These are phyloP conservation scores for Voacanga thouarsii DNA, from an alignment of 257 asterid species.

Conservation along the genomic window DNA sequence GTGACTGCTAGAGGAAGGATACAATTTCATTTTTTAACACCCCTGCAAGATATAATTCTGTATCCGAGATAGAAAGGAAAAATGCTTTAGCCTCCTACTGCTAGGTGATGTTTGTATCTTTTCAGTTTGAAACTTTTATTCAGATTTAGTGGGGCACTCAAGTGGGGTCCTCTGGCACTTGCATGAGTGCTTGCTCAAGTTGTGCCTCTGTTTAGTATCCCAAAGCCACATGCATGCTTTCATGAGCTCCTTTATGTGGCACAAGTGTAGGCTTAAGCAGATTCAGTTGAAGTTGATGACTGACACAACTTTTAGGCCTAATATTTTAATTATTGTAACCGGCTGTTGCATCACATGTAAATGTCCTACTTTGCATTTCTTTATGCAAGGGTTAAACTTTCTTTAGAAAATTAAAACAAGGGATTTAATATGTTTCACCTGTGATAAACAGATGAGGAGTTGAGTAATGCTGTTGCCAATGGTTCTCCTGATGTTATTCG, in stretches of 20 bases:
- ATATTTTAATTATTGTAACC: neutral
- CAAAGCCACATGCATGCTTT: neutral
- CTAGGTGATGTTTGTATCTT: neutral
- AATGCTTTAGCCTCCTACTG: neutral
- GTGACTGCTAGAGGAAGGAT: neutral
- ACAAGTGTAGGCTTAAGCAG: neutral
- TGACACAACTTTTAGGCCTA: neutral
- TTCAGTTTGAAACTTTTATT: neutral
- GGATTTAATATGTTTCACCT: conserved; percentile 8
- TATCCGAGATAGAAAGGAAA: neutral
- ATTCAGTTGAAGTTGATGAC: neutral
- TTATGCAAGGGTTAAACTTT: neutral
- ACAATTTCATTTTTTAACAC: neutral
- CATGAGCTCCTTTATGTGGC: neutral
- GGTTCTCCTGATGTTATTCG: conserved; percentile 68
- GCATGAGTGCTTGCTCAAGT: neutral
- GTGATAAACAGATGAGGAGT: conserved; percentile 53
- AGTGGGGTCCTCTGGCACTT: neutral
- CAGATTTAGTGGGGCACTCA: neutral
- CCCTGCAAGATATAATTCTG: neutral
- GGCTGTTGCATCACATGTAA: neutral
- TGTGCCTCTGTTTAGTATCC: no score
- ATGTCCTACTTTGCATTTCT: neutral
- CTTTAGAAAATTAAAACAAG: neutral
- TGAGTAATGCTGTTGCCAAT: conserved; percentile 64